Conservation (phyloP, 306 rosid genomes). For the Purshia tridentata region DNA sequence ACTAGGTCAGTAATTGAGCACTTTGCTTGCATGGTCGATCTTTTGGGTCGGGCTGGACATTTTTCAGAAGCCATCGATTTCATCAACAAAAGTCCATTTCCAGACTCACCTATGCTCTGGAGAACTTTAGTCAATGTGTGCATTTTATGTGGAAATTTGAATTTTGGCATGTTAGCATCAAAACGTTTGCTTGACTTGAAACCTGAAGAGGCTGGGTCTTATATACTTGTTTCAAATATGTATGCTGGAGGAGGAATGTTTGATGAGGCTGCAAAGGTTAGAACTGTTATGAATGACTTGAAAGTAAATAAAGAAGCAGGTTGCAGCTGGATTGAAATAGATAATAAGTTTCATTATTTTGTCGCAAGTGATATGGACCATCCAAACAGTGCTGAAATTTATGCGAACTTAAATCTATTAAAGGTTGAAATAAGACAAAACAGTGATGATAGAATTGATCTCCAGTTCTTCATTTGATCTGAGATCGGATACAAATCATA, state of each 20-base stretch:
- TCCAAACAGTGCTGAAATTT: slow-evolving; percentile 45
- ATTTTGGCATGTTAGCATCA: slow-evolving; percentile 42
- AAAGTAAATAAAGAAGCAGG: slow-evolving; percentile 51
- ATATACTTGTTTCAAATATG: slow-evolving; percentile 51
- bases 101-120: slow-evolving; percentile 49
- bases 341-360: slow-evolving; percentile 46
- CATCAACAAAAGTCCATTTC: slow-evolving; percentile 39
- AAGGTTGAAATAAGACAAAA: slow-evolving; percentile 26
- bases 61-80: slow-evolving; percentile 32
- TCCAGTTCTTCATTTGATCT: neutral
- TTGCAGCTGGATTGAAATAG: slow-evolving; percentile 48
- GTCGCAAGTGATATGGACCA: slow-evolving; percentile 47
- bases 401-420: slow-evolving; percentile 35
- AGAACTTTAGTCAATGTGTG: slow-evolving; percentile 50
- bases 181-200: slow-evolving; percentile 46
- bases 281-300: slow-evolving; percentile 53
- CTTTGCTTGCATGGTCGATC: slow-evolving; percentile 44
- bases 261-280: slow-evolving; percentile 51
- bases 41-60: slow-evolving; percentile 43
- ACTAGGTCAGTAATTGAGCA: slow-evolving; percentile 42
- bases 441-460: neutral
- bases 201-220: slow-evolving; percentile 48
- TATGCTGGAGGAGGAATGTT: slow-evolving; percentile 45
- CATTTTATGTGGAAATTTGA: slow-evolving; percentile 38
- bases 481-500: neutral